phyloP scores from a whole-genome alignment of 1,284 basidiomycete genomes.

The Vanrija humicola region DNA sequence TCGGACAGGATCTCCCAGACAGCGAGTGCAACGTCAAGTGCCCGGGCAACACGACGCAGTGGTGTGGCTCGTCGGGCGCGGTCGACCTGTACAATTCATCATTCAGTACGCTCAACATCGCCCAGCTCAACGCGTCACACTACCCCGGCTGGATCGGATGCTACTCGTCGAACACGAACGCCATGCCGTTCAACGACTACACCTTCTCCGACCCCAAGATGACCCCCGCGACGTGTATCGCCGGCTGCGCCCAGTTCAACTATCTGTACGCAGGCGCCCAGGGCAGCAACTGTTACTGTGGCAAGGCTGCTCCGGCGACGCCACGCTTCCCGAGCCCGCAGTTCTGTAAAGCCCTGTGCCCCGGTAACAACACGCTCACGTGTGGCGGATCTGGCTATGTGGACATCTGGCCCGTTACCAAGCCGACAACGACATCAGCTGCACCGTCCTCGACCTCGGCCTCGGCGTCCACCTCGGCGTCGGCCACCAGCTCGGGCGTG shows the following conservation, averaged over 20 bases:
- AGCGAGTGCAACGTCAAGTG: conserved; percentile 25
- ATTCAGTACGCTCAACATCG: neutral
- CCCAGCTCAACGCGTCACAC: neutral
- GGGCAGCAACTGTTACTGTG: conserved; percentile 16
- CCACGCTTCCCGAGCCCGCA: neutral
- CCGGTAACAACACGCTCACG: conserved; percentile 6
- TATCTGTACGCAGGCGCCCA: conserved; percentile 12
- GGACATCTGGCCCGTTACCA: too few relatives aligned
- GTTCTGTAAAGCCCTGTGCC: conserved; percentile 14
- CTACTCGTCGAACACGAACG: neutral
- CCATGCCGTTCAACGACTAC: neutral
- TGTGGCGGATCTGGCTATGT: conserved; percentile 4
- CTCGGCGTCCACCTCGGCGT: too few relatives aligned
- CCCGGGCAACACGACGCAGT: conserved; percentile 27
- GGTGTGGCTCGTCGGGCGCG: conserved; percentile 18
- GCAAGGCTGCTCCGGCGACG: conserved; percentile 4
- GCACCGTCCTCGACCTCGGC: neutral
- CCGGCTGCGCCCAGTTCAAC: conserved; percentile 8
- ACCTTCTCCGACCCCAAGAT: conserved; percentile 9
- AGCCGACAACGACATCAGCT: too few relatives aligned
- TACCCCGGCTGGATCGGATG: conserved; percentile 1
- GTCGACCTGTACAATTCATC: neutral
- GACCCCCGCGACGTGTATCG: conserved; percentile 12
- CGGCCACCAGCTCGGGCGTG: too few relatives aligned
- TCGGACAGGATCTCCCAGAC: neutral